Conservation (phyloP, 257 asterid species). For the Gentiana dahurica region DNA sequence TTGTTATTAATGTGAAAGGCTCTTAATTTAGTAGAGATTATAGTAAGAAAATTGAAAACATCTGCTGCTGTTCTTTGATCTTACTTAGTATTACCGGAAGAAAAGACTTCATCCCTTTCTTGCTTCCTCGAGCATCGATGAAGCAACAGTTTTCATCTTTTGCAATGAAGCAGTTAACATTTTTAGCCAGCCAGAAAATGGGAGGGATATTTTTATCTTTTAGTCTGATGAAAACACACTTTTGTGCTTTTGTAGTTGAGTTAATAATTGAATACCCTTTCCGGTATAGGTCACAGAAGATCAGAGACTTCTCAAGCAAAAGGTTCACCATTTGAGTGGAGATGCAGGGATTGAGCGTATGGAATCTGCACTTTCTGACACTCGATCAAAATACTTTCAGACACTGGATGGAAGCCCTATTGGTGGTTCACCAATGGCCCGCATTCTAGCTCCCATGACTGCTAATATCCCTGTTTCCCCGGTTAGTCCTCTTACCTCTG, state of each 20-base stretch:
- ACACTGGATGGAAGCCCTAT: conserved; percentile 42
- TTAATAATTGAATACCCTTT: neutral
- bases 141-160: too few relatives aligned
- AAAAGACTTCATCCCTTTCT: too few relatives aligned
- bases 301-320: conserved; percentile 71
- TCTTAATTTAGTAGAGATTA: too few relatives aligned
- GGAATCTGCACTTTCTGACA: conserved; percentile 60
- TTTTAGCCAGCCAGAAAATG: too few relatives aligned
- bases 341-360: conserved; percentile 76
- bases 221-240: too few relatives aligned
- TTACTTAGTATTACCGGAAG: too few relatives aligned
- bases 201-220: too few relatives aligned
- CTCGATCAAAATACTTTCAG: conserved; percentile 44
- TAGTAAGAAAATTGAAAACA: too few relatives aligned
- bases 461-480: conserved; percentile 19
- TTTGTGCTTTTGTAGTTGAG: neutral
- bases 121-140: too few relatives aligned
- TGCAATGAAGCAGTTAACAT: too few relatives aligned
- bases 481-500: conserved; percentile 22
- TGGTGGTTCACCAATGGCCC: conserved; percentile 28
- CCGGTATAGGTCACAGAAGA: conserved; percentile 56
- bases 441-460: conserved; percentile 29
- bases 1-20: too few relatives aligned
- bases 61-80: too few relatives aligned
- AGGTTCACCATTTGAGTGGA: conserved; percentile 74